Evolutionary conservation across 176 grass and related monocot species (phyloP).

Genomic region (Aegilops tauschii): DNA sequence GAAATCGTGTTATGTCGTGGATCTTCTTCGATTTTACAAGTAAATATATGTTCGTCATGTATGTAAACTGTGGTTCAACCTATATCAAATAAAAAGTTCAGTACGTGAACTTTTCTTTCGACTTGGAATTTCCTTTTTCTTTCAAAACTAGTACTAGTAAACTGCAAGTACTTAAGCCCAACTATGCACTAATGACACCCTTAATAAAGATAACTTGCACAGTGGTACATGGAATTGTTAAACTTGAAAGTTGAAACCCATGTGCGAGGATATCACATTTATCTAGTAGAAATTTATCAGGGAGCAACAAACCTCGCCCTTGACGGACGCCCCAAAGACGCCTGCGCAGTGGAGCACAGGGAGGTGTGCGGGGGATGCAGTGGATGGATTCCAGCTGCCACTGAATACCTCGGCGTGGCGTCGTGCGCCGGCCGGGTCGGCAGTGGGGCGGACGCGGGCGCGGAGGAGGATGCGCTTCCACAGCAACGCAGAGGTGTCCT

Average conservation of each 20-base stretch:
- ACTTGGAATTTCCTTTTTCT: no score
- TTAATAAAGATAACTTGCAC: not conserved
- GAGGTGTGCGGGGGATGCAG: no score
- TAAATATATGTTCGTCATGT: not conserved
- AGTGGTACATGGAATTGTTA: not conserved
- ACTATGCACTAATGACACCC: no score
- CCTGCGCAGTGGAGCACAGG: no score
- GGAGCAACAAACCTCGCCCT: no score
- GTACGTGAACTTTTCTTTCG: no score
- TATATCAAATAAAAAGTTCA: not conserved
- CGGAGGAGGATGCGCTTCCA: constrained; percentile 72
- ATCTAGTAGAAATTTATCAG: no score
- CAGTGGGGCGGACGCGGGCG: constrained; percentile 43
- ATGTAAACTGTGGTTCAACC: not conserved
- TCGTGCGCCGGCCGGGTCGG: not conserved
- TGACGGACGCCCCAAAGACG: no score
- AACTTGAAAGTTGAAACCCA: not conserved
- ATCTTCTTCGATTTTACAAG: not conserved
- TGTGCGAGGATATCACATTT: not conserved
- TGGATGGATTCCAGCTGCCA: no score
- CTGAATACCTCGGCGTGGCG: no score
- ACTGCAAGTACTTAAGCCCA: no score
- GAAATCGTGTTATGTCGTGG: not conserved
- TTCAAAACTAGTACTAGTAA: no score
- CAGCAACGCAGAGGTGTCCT: constrained; percentile 67